phyloP scores from a whole-genome alignment of 805 yeast species.

The Nakazawaea sp. region DNA sequence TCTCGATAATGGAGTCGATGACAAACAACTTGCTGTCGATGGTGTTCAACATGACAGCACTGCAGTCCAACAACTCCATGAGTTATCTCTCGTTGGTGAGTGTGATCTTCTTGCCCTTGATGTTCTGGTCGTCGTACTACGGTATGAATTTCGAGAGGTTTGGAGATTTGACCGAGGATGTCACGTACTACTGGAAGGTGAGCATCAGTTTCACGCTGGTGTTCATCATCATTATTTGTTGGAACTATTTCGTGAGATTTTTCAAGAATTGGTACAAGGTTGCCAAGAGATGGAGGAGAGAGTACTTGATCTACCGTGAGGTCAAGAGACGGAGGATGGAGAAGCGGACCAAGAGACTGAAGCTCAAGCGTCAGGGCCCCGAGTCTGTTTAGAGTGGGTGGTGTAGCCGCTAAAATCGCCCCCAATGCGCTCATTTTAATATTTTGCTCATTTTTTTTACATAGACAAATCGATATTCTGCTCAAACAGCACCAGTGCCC shows the following conservation, averaged over 20 bases:
- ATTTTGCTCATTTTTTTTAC: too few relatives aligned
- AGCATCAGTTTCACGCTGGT: conserved; percentile 34
- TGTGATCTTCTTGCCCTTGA: conserved; percentile 50
- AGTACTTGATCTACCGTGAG: conserved; percentile 3
- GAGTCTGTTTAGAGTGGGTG: too few relatives aligned
- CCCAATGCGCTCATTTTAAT: too few relatives aligned
- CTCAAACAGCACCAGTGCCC: too few relatives aligned
- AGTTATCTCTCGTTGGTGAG: conserved; percentile 47
- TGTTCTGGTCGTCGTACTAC: conserved; percentile 56
- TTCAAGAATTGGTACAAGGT: conserved; percentile 6
- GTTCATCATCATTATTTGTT: conserved; percentile 28
- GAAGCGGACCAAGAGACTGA: not conserved
- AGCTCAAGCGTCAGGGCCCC: too few relatives aligned
- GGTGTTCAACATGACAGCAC: conserved; percentile 51
- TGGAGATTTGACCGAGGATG: conserved; percentile 29
- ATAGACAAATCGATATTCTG: too few relatives aligned
- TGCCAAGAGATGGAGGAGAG: conserved; percentile 3
- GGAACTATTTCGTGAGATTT: conserved; percentile 14
- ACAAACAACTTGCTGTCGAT: conserved; percentile 44
- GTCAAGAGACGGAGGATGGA: conserved; percentile 1
- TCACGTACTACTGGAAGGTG: conserved; percentile 40
- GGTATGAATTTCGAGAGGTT: conserved; percentile 48
- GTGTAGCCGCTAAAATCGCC: too few relatives aligned
- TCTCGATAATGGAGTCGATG: conserved; percentile 45
- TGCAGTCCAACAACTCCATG: conserved; percentile 49